These are phyloP conservation scores for Colletotrichum sp. DNA, from an alignment of 2,329 filamentous ascomycete species.

Conservation along the genomic window DNA sequence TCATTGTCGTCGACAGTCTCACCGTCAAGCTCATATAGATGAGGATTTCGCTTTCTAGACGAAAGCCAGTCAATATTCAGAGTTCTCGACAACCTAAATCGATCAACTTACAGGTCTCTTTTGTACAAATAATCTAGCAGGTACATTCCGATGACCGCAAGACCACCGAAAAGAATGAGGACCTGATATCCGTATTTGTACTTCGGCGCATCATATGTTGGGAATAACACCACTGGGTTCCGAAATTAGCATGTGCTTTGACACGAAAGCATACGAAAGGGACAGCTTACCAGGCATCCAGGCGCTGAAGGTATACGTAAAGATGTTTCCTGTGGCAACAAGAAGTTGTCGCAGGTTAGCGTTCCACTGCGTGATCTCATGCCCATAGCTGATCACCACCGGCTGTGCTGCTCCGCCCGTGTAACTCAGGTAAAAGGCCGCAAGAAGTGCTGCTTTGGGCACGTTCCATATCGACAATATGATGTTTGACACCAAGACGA, in stretches of 20 bases:
- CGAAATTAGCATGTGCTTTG: background rate
- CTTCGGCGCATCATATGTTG: constrained; percentile 35
- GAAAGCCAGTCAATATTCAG: background rate
- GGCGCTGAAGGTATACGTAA: background rate
- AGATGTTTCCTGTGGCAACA: background rate
- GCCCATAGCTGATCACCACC: background rate
- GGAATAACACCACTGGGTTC: constrained; percentile 30
- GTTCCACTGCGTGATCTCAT: constrained; percentile 1
- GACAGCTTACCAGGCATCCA: background rate
- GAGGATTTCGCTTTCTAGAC: background rate
- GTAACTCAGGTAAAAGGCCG: background rate
- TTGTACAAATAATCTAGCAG: background rate
- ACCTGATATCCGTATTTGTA: constrained; percentile 38
- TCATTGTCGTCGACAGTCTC: background rate
- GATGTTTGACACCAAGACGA: constrained; percentile 24
- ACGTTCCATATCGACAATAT: constrained; percentile 25
- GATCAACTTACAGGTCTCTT: background rate
- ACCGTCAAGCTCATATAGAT: background rate
- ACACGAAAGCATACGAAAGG: background rate
- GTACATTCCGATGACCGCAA: constrained; percentile 24
- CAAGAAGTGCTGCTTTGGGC: constrained; percentile 14
- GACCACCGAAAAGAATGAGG: constrained; percentile 33
- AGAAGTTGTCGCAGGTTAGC: constrained; percentile 1
- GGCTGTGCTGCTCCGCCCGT: background rate
- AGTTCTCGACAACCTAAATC: background rate